A percentile compares a stretch with the other conserved stretches of the same genome.
Conservation (phyloP, 306 rosid genomes). For the Vigna radiata region DNA sequence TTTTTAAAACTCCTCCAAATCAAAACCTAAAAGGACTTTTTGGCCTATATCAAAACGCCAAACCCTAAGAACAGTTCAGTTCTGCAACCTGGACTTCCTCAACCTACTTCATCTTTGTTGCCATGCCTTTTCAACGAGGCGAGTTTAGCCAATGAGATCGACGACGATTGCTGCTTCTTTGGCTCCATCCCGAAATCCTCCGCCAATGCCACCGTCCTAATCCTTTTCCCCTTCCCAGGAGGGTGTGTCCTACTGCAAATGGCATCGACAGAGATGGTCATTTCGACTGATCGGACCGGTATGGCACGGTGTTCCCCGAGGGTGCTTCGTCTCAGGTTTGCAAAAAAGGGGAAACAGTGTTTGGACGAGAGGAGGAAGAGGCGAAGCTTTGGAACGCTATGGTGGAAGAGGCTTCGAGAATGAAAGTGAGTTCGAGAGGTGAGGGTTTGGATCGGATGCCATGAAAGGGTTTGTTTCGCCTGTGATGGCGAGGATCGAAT, state of each 20-base stretch:
- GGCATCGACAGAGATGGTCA: constrained; percentile 73
- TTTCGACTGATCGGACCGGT: constrained; percentile 50
- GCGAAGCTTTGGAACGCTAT: constrained; percentile 40
- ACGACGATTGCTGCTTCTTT: no score
- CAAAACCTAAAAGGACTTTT: no score
- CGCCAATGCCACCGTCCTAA: no score
- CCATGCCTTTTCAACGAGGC: no score
- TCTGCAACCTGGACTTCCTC: no score
- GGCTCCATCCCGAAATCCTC: no score
- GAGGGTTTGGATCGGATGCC: constrained; percentile 54
- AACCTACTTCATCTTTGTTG: no score
- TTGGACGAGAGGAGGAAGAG: constrained; percentile 54
- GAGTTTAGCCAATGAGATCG: no score
- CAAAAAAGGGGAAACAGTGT: constrained; percentile 53
- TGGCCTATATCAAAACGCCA: no score
- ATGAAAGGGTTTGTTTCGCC: constrained; percentile 70
- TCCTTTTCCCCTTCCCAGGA: constrained; percentile 38
- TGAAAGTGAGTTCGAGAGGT: constrained; percentile 41
- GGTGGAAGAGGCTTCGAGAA: constrained; percentile 68
- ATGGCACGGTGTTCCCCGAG: constrained; percentile 53
- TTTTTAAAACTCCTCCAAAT: no score
- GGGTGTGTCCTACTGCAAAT: constrained; percentile 56
- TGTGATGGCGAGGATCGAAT: constrained; percentile 61
- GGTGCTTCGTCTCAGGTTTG: constrained; percentile 49
- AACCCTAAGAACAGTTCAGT: no score